Percentiles rank a stretch among this genome's conserved stretches.
Conservation (phyloP, 257 asterid genomes). For the Henckelia pumila region DNA sequence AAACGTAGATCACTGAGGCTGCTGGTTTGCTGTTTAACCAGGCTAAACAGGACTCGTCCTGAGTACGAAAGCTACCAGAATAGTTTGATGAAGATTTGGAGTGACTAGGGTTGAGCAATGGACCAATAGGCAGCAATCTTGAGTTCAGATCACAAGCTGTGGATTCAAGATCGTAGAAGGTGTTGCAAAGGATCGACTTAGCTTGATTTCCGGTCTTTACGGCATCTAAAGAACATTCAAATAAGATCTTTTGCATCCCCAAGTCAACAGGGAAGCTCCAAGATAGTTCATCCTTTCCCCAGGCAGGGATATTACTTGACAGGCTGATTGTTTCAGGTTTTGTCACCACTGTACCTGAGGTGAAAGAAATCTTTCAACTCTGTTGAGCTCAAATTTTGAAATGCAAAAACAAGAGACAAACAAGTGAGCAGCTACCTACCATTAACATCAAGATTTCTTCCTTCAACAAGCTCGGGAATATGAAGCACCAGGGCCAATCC, state of each 20-base stretch:
- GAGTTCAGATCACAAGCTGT: constrained; percentile 22
- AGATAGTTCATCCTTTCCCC: too few species aligned
- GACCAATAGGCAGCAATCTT: constrained; percentile 28
- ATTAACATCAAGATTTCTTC: constrained; percentile 15
- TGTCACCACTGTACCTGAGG: too few species aligned
- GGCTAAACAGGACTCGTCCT: constrained; percentile 36
- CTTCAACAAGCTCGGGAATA: constrained; percentile 29
- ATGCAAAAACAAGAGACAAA: not conserved
- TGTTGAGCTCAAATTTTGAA: not conserved
- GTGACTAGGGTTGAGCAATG: constrained; percentile 19
- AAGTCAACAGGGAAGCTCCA: too few species aligned
- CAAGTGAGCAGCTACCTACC: constrained; percentile 19
- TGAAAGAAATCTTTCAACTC: too few species aligned
- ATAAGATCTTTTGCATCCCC: too few species aligned
- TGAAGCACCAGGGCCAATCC: constrained; percentile 18
- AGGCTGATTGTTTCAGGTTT: too few species aligned
- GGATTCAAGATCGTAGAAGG: constrained; percentile 6
- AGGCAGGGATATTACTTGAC: too few species aligned
- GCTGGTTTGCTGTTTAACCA: constrained; percentile 36
- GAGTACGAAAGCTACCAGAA: constrained; percentile 30
- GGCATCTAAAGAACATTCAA: too few species aligned
- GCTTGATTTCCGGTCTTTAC: too few species aligned
- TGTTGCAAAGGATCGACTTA: too few species aligned
- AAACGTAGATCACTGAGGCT: constrained; percentile 39
- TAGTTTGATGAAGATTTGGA: not conserved